Evolutionary conservation across 164 flowering plant species (phyloP).

Genomic region (Stephania yunnanensis): DNA sequence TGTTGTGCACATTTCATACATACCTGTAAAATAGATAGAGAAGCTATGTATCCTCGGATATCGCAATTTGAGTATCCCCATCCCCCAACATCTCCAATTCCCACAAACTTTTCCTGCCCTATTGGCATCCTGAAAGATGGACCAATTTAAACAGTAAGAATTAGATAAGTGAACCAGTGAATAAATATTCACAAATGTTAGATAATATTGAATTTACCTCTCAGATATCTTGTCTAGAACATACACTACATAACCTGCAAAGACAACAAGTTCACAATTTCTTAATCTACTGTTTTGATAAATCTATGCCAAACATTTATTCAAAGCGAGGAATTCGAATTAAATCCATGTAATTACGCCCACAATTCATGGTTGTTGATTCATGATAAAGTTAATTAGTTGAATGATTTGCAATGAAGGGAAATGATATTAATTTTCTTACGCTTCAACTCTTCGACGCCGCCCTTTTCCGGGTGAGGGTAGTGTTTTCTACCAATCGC

Average conservation of each 20-base stretch:
- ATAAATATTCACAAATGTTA: background rate
- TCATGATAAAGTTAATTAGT: background rate
- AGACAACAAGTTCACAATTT: background rate
- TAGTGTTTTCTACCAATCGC: slow-evolving; percentile 37
- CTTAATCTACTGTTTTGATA: background rate
- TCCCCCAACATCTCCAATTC: slow-evolving; percentile 70
- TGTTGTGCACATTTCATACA: background rate
- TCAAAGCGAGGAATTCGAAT: background rate
- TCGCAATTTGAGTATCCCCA: slow-evolving; percentile 76
- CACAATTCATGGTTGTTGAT: background rate
- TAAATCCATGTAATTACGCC: background rate
- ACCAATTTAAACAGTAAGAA: background rate
- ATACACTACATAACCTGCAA: slow-evolving; percentile 59
- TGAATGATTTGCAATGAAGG: background rate
- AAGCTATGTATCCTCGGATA: slow-evolving; percentile 51
- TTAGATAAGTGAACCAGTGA: background rate
- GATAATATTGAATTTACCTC: slow-evolving; percentile 39
- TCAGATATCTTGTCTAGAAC: slow-evolving; percentile 53
- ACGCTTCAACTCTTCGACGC: slow-evolving; percentile 67
- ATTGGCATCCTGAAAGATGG: slow-evolving; percentile 44
- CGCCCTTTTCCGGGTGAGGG: slow-evolving; percentile 27
- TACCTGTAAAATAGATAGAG: slow-evolving; percentile 18
- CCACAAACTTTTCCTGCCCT: slow-evolving; percentile 63
- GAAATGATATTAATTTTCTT: background rate
- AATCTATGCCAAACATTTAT: background rate